A percentile compares a stretch with the other conserved stretches of the same genome.
Evolutionary conservation across 805 yeast genomes (phyloP).

Genomic region (Candida nitratophila): DNA sequence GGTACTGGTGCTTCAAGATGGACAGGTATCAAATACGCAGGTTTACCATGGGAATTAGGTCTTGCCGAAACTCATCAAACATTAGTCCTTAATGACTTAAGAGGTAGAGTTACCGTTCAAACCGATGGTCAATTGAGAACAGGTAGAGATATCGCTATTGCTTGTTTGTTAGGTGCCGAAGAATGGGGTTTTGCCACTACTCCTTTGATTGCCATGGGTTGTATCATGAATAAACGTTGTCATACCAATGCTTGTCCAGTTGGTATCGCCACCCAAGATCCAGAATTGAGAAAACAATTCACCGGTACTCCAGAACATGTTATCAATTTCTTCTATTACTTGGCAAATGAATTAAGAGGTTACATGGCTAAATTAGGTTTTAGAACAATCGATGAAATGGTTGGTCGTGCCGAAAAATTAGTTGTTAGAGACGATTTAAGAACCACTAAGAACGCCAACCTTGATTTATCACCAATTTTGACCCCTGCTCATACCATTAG

Average conservation of each 20-base stretch:
- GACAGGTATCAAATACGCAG: slow-evolving; percentile 96
- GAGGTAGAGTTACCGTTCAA: slow-evolving; percentile 93
- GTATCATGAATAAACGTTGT: slow-evolving; percentile 94
- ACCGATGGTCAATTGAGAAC: slow-evolving; percentile 98
- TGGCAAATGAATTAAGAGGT: slow-evolving; percentile 84
- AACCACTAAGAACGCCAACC: slow-evolving; percentile 82
- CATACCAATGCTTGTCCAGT: slow-evolving; percentile 95
- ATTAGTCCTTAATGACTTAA: slow-evolving; percentile 85
- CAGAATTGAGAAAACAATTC: slow-evolving; percentile 84
- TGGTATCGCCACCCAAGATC: slow-evolving; percentile 98
- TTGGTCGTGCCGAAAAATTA: slow-evolving; percentile 91
- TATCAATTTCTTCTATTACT: slow-evolving; percentile 92
- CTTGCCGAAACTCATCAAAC: slow-evolving; percentile 98
- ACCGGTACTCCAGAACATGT: slow-evolving; percentile 98
- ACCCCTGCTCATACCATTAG: slow-evolving; percentile 96
- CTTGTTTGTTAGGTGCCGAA: slow-evolving; percentile 94
- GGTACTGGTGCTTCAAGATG: slow-evolving; percentile 99
- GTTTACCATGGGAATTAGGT: slow-evolving; percentile 98
- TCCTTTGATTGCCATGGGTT: slow-evolving; percentile 95
- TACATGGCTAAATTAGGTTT: slow-evolving; percentile 95
- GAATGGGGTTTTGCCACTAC: slow-evolving; percentile 98
- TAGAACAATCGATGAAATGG: slow-evolving; percentile 96
- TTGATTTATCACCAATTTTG: slow-evolving; percentile 86
- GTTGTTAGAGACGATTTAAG: slow-evolving; percentile 78
- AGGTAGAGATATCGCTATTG: slow-evolving; percentile 95